Percentiles rank a stretch among this genome's conserved stretches.
These are phyloP conservation scores for Sordariomycetes sp. DNA, from an alignment of 2,329 filamentous ascomycete genomes.

Conservation along the genomic window DNA sequence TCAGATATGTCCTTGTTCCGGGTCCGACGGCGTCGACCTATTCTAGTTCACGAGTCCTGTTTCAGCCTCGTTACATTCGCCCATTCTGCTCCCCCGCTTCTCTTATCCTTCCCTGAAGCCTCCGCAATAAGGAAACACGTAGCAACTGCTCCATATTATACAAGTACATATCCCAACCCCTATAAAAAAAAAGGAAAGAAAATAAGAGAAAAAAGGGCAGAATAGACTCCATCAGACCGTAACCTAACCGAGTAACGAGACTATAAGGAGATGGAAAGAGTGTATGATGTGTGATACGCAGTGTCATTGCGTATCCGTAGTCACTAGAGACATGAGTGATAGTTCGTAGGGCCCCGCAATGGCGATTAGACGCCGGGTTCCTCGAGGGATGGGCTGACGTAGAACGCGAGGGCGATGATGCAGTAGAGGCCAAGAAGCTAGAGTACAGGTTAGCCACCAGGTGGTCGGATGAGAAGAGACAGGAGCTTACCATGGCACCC, in stretches of 20 bases:
- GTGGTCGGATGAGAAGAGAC: slow-evolving; percentile 11
- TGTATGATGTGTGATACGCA: not conserved
- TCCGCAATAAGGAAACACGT: not conserved
- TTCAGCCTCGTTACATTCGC: not conserved
- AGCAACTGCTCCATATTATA: not conserved
- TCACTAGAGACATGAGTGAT: not conserved
- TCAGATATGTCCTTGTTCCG: too few relatives aligned
- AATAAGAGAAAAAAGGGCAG: not conserved
- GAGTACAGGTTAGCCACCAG: not conserved
- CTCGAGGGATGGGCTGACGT: slow-evolving; percentile 31
- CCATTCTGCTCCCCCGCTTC: not conserved
- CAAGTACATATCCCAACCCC: not conserved
- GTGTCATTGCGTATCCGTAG: too few relatives aligned
- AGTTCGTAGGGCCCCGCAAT: not conserved
- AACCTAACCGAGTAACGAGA: not conserved
- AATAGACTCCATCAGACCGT: not conserved
- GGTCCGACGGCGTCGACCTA: too few relatives aligned
- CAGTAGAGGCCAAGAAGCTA: slow-evolving; percentile 35
- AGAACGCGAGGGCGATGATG: slow-evolving; percentile 52
- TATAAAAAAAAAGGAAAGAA: not conserved
- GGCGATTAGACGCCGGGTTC: not conserved
- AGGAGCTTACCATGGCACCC: slow-evolving; percentile 55
- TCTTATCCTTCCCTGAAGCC: not conserved
- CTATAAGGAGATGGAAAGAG: not conserved
- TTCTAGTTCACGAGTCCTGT: not conserved